Base-by-base conservation (phyloP, 1,284 basidiomycete species). In the Ustilago hordei region DNA sequence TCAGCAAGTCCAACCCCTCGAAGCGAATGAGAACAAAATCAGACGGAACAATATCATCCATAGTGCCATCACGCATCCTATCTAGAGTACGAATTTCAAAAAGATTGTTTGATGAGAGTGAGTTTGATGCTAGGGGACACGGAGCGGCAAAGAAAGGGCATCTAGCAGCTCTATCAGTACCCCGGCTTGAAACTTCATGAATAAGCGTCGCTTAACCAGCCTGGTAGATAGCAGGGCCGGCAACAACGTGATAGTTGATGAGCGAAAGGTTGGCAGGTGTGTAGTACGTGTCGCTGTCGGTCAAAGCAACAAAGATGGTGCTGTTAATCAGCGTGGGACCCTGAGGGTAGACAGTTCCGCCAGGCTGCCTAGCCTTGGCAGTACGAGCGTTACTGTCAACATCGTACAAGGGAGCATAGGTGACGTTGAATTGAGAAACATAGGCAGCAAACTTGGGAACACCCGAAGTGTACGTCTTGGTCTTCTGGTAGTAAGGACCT, bases 151-250 rank as follows among this genome's bases (percentile, higher is more conserved):
- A 8, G 13, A 17, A 45, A 45, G 13, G 12, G 12, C 41, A 15
- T 11, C n/a, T 19, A 4, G 12, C 12, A 45, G 41, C 9, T 45
- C 41, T 11, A 13, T 17, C 13, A 8, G 9, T 45, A 7, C n/a
- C 41, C 15, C 9, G 15, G 13, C 41, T 15, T 11, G 7, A 8
- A 11, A 34, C 28, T n/a, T 17, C 23, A 57, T 9, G 19, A 9
- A 23, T 35, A 6, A 13, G 32, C 9, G 15, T 36, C n/a, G 4
- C 50, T 69, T 60, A 82, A 48, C 75, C 80, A 32, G 79, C 69
- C 58, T 81, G 79, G 69, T 75, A 82, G 64, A 82, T 69, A 36
- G 75, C 76, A 6, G 79, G 80, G 3, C 80, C 80, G 9, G 80
- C 80, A 19, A 81, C 76, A 34, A 73, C 66, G 48, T 81, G 73